Conservation (phyloP, 2,329 filamentous ascomycete species). For the Aspergillus sp. region DNA sequence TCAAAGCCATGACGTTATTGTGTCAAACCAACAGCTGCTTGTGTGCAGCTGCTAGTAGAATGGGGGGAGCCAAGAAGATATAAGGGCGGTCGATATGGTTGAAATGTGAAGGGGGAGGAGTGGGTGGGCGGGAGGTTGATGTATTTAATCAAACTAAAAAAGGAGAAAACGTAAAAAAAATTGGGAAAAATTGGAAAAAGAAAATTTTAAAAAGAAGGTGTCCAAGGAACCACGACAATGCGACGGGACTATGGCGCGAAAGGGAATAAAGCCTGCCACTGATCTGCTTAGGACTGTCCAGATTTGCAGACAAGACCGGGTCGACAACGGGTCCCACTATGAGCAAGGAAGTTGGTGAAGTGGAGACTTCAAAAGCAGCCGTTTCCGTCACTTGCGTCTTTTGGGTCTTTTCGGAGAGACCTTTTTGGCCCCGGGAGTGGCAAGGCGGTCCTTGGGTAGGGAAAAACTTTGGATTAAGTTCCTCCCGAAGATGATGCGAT, state of each 20-base stretch:
- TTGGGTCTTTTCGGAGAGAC: constrained; percentile 13
- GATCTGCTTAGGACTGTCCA: constrained; percentile 41
- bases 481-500: constrained; percentile 19
- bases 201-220: constrained; percentile 16
- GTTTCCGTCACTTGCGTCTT: constrained; percentile 31
- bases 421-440: constrained; percentile 21
- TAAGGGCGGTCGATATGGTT: not conserved
- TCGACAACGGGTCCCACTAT: constrained; percentile 42
- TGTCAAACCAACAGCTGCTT: constrained; percentile 22
- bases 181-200: constrained; percentile 10
- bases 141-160: constrained; percentile 6
- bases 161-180: constrained; percentile 15
- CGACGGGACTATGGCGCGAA: constrained; percentile 18
- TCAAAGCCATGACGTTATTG: constrained; percentile 45
- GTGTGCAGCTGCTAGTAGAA: constrained; percentile 21
- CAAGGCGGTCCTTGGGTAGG: constrained; percentile 16
- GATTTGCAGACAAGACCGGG: constrained; percentile 51
- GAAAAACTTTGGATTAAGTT: not conserved
- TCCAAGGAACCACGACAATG: constrained; percentile 21
- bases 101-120: not conserved
- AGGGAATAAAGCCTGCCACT: constrained; percentile 22
- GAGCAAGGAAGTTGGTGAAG: constrained; percentile 14
- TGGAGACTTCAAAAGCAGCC: constrained; percentile 23
- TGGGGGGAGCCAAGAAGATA: constrained; percentile 2
- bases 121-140: constrained; percentile 7